These are phyloP conservation scores for Lagerstroemia speciosa DNA, from an alignment of 345 rosid genomes.

Conservation along the genomic window DNA sequence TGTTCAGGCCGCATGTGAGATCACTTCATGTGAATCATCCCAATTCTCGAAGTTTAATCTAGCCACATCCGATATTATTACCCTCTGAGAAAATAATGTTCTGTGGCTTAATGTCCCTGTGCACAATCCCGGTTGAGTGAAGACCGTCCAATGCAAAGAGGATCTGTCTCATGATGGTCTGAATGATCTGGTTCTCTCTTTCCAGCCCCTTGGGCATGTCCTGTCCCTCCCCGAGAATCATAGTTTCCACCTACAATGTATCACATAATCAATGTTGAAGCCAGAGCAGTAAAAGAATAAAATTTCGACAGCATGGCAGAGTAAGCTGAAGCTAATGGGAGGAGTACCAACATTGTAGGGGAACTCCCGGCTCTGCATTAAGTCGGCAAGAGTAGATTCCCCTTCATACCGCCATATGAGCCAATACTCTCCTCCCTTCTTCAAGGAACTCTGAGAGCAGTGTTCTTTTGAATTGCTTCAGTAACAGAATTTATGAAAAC, in stretches of 20 bases:
- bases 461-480: conserved; percentile 9
- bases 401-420: conserved; percentile 87
- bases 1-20: conserved; percentile 16
- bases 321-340: conserved; percentile 10
- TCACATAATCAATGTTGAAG: not conserved
- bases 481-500: conserved; percentile 6
- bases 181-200: conserved; percentile 81
- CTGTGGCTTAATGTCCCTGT: conserved; percentile 90
- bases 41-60: not conserved
- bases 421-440: conserved; percentile 83
- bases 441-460: conserved; percentile 56
- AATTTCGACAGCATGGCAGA: not conserved
- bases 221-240: conserved; percentile 73
- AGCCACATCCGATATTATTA: conserved; percentile 17
- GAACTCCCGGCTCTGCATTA: conserved; percentile 81
- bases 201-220: conserved; percentile 71
- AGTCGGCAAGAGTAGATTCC: conserved; percentile 67
- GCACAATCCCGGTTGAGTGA: conserved; percentile 95
- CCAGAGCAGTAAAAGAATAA: not conserved
- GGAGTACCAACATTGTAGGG: conserved; percentile 73
- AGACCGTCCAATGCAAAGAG: conserved; percentile 94
- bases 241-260: conserved; percentile 66
- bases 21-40: not conserved
- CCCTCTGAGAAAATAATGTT: conserved; percentile 94
- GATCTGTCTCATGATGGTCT: conserved; percentile 78